Percentiles rank a stretch among this genome's conserved stretches.
Conservation (phyloP, 2,329 filamentous ascomycete species). For the Colletotrichum neosansevieriae region DNA sequence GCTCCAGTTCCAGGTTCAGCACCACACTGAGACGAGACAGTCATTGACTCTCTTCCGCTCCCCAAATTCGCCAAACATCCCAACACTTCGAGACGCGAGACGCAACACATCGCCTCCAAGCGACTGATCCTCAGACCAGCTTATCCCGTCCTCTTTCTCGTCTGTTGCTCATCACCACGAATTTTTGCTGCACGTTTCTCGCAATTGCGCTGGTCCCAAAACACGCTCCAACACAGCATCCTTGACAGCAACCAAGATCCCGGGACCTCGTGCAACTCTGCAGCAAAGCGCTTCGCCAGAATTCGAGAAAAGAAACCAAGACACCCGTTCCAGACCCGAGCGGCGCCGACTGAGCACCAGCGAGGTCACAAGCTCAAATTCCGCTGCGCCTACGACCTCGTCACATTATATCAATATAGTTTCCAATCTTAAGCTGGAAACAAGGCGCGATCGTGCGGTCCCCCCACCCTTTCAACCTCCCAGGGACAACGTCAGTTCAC, state of each 20-base stretch:
- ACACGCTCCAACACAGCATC: conserved; percentile 38
- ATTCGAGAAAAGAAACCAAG: conserved; percentile 1
- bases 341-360: conserved; percentile 1
- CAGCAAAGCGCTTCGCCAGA: conserved; percentile 14
- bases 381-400: conserved; percentile 15
- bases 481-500: conserved; percentile 33
- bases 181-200: conserved; percentile 25
- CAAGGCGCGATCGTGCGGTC: conserved; percentile 18
- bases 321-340: conserved; percentile 9
- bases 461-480: conserved; percentile 10
- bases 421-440: conserved; percentile 38
- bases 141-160: conserved; percentile 34
- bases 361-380: conserved; percentile 27
- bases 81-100: conserved; percentile 39
- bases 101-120: conserved; percentile 38
- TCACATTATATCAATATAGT: conserved; percentile 32
- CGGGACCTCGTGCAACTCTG: conserved; percentile 36
- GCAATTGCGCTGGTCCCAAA: conserved; percentile 34
- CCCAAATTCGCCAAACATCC: conserved; percentile 33
- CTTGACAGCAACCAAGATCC: conserved; percentile 40
- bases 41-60: conserved; percentile 20
- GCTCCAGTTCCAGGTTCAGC: conserved; percentile 4
- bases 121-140: conserved; percentile 37
- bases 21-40: conserved; percentile 17
- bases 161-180: conserved; percentile 8